phyloP scores from a whole-genome alignment of 2,329 filamentous ascomycete species.

The Berkeleyomyces rouxiae region DNA sequence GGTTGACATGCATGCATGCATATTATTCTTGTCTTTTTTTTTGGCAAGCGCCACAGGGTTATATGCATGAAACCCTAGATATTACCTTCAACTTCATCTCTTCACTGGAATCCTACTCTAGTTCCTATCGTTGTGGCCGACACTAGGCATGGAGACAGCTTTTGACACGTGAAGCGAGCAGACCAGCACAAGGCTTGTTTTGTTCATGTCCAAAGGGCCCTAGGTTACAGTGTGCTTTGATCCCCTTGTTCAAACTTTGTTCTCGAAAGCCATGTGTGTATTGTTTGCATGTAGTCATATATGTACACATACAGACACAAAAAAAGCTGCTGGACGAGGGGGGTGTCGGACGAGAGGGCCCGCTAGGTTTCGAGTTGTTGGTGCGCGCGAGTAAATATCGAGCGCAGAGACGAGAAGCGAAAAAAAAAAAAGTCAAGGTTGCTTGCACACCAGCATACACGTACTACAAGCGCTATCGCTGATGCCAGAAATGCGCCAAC shows the following conservation, averaged over 20 bases:
- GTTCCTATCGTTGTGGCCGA: neutral
- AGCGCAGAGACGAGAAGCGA: neutral
- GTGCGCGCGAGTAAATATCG: no score
- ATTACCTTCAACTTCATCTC: neutral
- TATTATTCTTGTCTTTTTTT: neutral
- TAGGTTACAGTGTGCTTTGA: neutral
- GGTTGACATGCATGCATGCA: neutral
- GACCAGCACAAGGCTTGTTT: neutral
- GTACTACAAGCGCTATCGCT: neutral
- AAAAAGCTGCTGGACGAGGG: neutral
- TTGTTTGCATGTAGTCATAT: neutral
- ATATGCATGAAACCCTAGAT: neutral
- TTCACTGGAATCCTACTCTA: neutral
- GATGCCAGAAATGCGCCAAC: neutral
- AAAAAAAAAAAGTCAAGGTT: neutral
- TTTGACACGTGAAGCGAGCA: neutral
- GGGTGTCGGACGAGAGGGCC: neutral
- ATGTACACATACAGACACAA: neutral
- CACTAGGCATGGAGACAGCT: no score
- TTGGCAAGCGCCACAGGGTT: slow-evolving; percentile 3
- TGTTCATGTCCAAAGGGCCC: neutral
- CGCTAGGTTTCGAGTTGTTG: neutral
- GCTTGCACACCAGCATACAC: neutral
- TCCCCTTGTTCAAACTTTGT: neutral
- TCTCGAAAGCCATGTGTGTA: neutral